Percentiles rank a stretch among this genome's conserved stretches.
These are phyloP conservation scores for Daldinia concentrica DNA, from an alignment of 495 filamentous ascomycete species.

Conservation along the genomic window DNA sequence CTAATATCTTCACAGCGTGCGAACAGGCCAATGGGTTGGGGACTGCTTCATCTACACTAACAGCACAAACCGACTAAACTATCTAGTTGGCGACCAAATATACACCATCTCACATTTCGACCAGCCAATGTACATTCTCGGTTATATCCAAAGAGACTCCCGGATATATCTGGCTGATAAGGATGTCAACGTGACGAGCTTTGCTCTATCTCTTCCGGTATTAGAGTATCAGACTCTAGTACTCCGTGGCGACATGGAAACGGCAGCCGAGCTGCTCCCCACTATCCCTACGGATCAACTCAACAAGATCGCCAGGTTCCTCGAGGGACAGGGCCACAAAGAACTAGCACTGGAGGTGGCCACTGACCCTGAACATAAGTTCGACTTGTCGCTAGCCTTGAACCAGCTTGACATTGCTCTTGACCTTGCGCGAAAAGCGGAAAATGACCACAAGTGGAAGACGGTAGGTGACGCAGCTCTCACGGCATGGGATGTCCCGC, in stretches of 20 bases:
- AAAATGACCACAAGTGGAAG: constrained; percentile 98
- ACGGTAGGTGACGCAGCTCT: constrained; percentile 92
- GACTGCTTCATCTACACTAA: constrained; percentile 99
- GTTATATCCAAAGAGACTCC: constrained; percentile 93
- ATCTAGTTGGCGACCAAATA: constrained; percentile 96
- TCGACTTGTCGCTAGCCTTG: constrained; percentile 87
- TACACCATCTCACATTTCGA: constrained; percentile 99
- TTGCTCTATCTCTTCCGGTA: constrained; percentile 89
- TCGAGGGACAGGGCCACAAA: constrained; percentile 97
- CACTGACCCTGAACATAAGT: constrained; percentile 94
- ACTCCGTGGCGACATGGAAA: constrained; percentile 92
- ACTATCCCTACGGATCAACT: constrained; percentile 89
- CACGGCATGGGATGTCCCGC: constrained; percentile 80
- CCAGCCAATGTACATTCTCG: constrained; percentile 90
- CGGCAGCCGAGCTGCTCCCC: constrained; percentile 82
- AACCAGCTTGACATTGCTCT: constrained; percentile 85
- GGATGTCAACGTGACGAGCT: constrained; percentile 90
- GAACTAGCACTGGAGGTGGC: constrained; percentile 95
- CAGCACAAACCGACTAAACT: constrained; percentile 95
- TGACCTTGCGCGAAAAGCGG: constrained; percentile 80
- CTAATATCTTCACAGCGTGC: constrained; percentile 65
- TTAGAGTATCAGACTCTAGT: constrained; percentile 98
- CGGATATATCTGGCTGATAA: constrained; percentile 94
- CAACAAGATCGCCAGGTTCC: constrained; percentile 97
- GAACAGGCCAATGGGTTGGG: constrained; percentile 97